Conservation (phyloP, 164 flowering plant genomes). For the Magnolia kwangsiensis region DNA sequence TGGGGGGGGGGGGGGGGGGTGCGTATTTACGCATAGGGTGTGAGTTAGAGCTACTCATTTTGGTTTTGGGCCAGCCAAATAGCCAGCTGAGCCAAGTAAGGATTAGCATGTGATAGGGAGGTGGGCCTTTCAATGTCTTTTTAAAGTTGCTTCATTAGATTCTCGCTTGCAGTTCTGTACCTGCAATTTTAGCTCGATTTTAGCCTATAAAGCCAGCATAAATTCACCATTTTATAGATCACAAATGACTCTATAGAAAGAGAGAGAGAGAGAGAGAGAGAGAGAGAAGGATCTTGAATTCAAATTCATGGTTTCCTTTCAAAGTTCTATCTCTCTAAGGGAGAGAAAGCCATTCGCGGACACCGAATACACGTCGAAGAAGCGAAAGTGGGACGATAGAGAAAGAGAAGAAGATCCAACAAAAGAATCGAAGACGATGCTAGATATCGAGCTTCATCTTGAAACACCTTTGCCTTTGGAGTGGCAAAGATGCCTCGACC, state of each 20-base stretch:
- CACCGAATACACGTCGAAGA: slow-evolving; percentile 29
- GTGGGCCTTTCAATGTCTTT: slow-evolving; percentile 34
- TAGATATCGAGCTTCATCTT: slow-evolving; percentile 43
- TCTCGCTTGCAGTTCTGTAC: slow-evolving; percentile 25
- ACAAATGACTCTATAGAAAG: slow-evolving; percentile 1
- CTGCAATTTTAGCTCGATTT: slow-evolving; percentile 5
- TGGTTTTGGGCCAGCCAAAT: not conserved
- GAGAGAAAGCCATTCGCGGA: slow-evolving; percentile 18
- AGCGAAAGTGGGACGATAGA: slow-evolving; percentile 50
- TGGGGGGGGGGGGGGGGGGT: not conserved
- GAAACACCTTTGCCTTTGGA: slow-evolving; percentile 65
- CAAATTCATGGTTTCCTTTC: slow-evolving; percentile 55
- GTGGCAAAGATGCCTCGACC: slow-evolving; percentile 74
- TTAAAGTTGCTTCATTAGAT: slow-evolving; percentile 36
- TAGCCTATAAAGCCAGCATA: slow-evolving; percentile 32
- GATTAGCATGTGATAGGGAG: slow-evolving; percentile 18
- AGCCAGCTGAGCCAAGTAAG: not conserved
- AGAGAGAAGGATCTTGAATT: not conserved
- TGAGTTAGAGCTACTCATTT: not conserved
- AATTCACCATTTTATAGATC: slow-evolving; percentile 13
- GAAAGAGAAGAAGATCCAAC: slow-evolving; percentile 11
- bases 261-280: slow-evolving; percentile 11
- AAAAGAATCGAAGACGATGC: slow-evolving; percentile 12
- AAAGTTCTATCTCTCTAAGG: slow-evolving; percentile 26
- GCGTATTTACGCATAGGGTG: not conserved